phyloP scores from a whole-genome alignment of 345 rosid species.

The Salix purpurea region DNA sequence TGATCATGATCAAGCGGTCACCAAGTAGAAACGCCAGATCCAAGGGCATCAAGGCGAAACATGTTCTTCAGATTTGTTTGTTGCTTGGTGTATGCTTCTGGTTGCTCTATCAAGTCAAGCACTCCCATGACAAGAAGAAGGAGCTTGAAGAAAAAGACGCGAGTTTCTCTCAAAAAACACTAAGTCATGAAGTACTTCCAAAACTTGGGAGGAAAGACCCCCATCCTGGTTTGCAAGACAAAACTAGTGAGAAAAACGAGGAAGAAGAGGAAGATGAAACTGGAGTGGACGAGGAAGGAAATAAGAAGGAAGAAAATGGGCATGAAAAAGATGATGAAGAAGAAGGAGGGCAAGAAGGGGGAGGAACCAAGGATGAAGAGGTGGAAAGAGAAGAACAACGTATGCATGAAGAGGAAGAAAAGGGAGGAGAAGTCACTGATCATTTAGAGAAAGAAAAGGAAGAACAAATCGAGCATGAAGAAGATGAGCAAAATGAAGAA shows the following conservation, averaged over 20 bases:
- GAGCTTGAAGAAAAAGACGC: constrained; percentile 57
- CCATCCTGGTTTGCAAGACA: constrained; percentile 39
- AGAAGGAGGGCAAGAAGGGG: constrained; percentile 20
- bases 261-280: constrained; percentile 43
- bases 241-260: constrained; percentile 26
- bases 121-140: constrained; percentile 79
- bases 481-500: constrained; percentile 41
- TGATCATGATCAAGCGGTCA: constrained; percentile 55
- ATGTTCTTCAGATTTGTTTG: constrained; percentile 70
- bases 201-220: constrained; percentile 81
- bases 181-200: constrained; percentile 24
- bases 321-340: constrained; percentile 33
- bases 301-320: constrained; percentile 35
- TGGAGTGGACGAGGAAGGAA: constrained; percentile 33
- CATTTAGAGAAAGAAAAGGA: constrained; percentile 21
- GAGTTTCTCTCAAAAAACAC: constrained; percentile 24
- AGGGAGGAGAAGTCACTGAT: constrained; percentile 2
- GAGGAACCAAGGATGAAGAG: constrained; percentile 17
- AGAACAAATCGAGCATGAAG: constrained; percentile 26
- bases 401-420: constrained; percentile 26
- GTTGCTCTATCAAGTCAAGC: constrained; percentile 89
- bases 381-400: constrained; percentile 24
- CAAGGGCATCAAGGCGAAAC: constrained; percentile 59
- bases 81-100: constrained; percentile 77
- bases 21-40: constrained; percentile 65